Base-by-base conservation (phyloP, 208 protist species). In the Leishmania tarentolae region DNA sequence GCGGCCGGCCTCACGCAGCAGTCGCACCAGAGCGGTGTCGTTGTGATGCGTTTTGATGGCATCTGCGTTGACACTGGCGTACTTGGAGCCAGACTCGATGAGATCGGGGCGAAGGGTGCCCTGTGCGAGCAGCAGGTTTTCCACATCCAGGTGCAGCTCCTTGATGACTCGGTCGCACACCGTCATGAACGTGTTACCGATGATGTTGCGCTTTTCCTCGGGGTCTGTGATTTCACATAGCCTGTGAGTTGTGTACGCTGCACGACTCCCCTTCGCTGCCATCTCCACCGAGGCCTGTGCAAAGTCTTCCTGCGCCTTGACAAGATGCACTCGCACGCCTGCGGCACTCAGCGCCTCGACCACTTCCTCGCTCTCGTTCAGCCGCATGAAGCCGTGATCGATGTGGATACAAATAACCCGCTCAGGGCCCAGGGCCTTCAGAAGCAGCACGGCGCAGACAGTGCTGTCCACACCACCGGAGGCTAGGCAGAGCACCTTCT, bases 1-100 rank as follows among this genome's bases (percentile, higher is more conserved):
- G 76, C 92, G 84, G 40, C 98, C 98, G 11, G 90, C 89, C 46
- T 97, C 90, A 79, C 98, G 91, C 61, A 99, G 90, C 69, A 93
- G 73, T 11, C 98, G 93, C 46, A 99, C 98, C 28, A 99, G 87
- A 24, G 93, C 92, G 11, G 98, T 99, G 85, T 99, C 98, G 87
- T 99, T 99, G 90, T 99, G 99, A 83, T 99, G 99, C 50, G 98
- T 99, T 90, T 99, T 99, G 88, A 99, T 99, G 24, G 95, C 96
- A 76, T 98, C 96, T 7, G 98, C 96, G 44, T 90, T 91, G 24
- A 79, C 90, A 61, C 94, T 95, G 21, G 94, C 95, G 63, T 97
- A 92, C 31, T 83, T 65, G n/a, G 92, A 96, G 35, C 94, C 95
- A 0, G 92, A 98, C 82, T 99, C 99, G 76, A 99, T 99, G 19